Conservation (phyloP, 2,329 filamentous ascomycete species). For the Amesomyces nigricolor region DNA sequence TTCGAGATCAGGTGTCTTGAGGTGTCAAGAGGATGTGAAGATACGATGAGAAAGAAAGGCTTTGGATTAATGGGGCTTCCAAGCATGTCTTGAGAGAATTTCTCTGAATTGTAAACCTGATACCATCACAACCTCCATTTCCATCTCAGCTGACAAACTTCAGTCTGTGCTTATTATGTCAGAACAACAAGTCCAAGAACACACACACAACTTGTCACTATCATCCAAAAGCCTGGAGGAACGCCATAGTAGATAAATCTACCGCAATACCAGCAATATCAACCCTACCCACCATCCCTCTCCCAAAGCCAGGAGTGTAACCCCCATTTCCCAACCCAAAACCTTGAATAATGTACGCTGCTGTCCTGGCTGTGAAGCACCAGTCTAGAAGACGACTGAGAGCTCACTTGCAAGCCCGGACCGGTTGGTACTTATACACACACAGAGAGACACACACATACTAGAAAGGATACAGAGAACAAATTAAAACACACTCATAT, state of each 20-base stretch:
- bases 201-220: too few species aligned
- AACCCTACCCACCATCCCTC: not conserved
- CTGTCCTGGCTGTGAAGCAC: not conserved
- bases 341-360: slow-evolving; percentile 10
- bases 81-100: too few species aligned
- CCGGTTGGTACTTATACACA: slow-evolving; percentile 20
- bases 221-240: too few species aligned
- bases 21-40: too few species aligned
- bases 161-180: too few species aligned
- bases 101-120: too few species aligned
- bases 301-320: not conserved
- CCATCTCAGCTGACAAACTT: too few species aligned
- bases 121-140: too few species aligned
- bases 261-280: not conserved
- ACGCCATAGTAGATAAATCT: not conserved
- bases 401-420: not conserved
- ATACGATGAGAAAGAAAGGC: too few species aligned
- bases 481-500: not conserved
- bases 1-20: too few species aligned
- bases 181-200: too few species aligned
- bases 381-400: not conserved
- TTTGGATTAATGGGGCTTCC: too few species aligned
- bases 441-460: slow-evolving; percentile 16
- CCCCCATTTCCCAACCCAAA: slow-evolving; percentile 2
- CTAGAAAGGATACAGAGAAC: not conserved